phyloP scores from a whole-genome alignment of 495 filamentous ascomycete species.

The Trichoderma virens region DNA sequence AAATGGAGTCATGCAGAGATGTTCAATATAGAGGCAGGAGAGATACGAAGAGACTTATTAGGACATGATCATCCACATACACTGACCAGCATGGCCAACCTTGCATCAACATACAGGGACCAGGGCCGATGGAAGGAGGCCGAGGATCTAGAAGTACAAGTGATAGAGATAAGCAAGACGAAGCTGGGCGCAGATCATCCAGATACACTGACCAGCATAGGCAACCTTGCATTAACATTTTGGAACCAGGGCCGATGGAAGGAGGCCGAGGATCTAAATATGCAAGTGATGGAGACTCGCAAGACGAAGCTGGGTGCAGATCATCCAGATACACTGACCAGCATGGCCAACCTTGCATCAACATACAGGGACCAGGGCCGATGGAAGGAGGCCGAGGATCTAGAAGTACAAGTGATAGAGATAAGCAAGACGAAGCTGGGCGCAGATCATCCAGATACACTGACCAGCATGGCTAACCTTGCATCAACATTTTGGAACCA shows the following conservation, averaged over 20 bases:
- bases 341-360: constrained; percentile 31
- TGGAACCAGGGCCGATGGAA: constrained; percentile 27
- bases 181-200: constrained; percentile 30
- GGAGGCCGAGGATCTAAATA: constrained; percentile 28
- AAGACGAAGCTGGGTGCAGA: constrained; percentile 27
- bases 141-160: constrained; percentile 22
- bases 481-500: constrained; percentile 25
- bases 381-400: constrained; percentile 26
- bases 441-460: constrained; percentile 30
- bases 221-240: constrained; percentile 22
- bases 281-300: constrained; percentile 22
- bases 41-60: constrained; percentile 20
- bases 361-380: constrained; percentile 26
- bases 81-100: constrained; percentile 14
- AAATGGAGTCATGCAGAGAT: constrained; percentile 29
- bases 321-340: constrained; percentile 33
- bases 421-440: constrained; percentile 26
- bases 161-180: constrained; percentile 22
- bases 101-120: constrained; percentile 19
- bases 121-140: constrained; percentile 32
- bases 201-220: constrained; percentile 19
- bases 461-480: constrained; percentile 35
- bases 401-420: constrained; percentile 30
- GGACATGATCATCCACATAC: constrained; percentile 32
- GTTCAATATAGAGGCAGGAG: constrained; percentile 22